Base-by-base conservation (phyloP, 2,329 filamentous ascomycete genomes). In the Trichophyton simii region DNA sequence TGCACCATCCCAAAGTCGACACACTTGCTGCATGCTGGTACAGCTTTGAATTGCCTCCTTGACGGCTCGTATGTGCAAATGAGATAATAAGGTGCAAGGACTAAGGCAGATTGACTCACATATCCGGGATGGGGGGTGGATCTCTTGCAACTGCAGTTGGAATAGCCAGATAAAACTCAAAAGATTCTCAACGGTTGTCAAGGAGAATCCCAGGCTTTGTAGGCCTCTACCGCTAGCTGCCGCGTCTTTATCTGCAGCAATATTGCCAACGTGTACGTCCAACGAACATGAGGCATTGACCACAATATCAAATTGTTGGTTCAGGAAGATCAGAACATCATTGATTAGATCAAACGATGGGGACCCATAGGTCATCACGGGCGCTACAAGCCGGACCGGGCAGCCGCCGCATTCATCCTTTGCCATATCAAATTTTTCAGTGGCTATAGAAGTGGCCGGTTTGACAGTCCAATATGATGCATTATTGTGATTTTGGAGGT, bases 261-360 rank as follows among this genome's bases (percentile, higher is more conserved):
- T 20, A 3, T 55, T 64, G 15, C 70, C 70, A n/a, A 72, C 61
- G 57, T 72, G 67, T 22, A 72, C 67, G 52, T 68, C 67, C 7
- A 69, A 44, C 1, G 66, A 66, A 50, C 66, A 68, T 2, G 64
- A 62, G 3, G 61, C 34, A 58, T 70, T 70, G 34, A 63, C 55
- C 13, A 69, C 22, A 6, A 67, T 42, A n/a, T 65, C 55, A 48
- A 66, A 66, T 3, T 61, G 57, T 22, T 59, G 60, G 9, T 60
- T 61, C 41, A 67, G 44, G 2, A 61, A 54, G 8, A n/a, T 60
- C 25, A 67, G 60, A 55, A 64, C 62, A n/a, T 34, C 22, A 22
- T 63, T 57, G 8, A 67, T 58, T 15, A 63, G 54, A 13, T 57
- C 50, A 36, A 67, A 66, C 13, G 36, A 58, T 28, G 36, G 55